phyloP scores from a whole-genome alignment of 2,329 filamentous ascomycete genomes.

The Penicillium sclerotigenum region DNA sequence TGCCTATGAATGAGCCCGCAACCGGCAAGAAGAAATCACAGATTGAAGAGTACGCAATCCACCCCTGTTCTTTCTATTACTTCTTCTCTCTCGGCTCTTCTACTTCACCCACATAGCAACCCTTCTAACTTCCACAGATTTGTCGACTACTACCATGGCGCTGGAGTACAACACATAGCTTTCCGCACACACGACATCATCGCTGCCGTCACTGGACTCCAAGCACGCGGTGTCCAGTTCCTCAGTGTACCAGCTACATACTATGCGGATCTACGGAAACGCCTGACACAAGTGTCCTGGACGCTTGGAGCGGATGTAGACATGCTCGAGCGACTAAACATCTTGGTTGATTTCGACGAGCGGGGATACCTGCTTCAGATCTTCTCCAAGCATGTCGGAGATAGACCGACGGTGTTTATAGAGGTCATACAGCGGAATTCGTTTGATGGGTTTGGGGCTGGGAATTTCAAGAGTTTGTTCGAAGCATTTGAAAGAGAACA shows the following conservation, averaged over 20 bases:
- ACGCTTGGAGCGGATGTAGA: constrained; percentile 72
- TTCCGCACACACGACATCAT: constrained; percentile 78
- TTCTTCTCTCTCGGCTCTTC: not conserved
- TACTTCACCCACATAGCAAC: not conserved
- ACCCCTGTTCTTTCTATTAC: not conserved
- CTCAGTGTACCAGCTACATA: constrained; percentile 80
- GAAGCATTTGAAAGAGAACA: constrained; percentile 92
- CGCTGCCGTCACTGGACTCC: constrained; percentile 65
- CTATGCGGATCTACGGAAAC: constrained; percentile 68
- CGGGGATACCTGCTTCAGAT: constrained; percentile 72
- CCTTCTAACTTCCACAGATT: constrained; percentile 23
- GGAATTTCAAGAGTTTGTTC: constrained; percentile 89
- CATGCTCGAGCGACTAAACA: constrained; percentile 68
- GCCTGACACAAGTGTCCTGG: constrained; percentile 58
- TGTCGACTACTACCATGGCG: constrained; percentile 78
- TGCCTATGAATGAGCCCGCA: constrained; percentile 95
- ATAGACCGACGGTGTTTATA: constrained; percentile 89
- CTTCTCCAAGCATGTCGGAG: constrained; percentile 79
- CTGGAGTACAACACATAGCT: constrained; percentile 88
- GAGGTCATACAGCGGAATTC: constrained; percentile 88
- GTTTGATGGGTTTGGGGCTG: constrained; percentile 85
- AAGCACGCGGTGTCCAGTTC: constrained; percentile 78
- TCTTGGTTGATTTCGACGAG: constrained; percentile 90
- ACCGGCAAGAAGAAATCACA: constrained; percentile 79
- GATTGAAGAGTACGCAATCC: constrained; percentile 70